phyloP scores from a whole-genome alignment of 1,284 basidiomycete genomes.

The Ganoderma multipileum region DNA sequence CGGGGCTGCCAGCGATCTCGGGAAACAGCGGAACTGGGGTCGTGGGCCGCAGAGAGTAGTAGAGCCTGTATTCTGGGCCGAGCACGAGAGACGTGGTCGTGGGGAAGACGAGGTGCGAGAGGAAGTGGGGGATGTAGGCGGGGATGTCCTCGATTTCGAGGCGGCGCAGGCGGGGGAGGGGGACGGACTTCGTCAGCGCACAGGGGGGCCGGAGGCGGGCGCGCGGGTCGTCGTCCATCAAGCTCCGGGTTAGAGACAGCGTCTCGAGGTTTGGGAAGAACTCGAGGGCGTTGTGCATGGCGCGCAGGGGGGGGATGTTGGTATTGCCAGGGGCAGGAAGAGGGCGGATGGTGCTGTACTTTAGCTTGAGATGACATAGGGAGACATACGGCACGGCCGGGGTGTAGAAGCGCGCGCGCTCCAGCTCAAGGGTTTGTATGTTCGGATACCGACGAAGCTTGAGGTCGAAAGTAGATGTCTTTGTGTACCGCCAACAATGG shows the following conservation, averaged over 20 bases:
- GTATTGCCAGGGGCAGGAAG: neutral
- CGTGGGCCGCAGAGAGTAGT: too few species aligned
- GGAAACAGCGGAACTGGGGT: neutral
- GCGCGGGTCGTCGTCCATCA: neutral
- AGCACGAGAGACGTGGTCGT: neutral
- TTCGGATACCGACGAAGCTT: neutral
- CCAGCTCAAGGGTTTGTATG: neutral
- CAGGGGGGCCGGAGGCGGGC: neutral
- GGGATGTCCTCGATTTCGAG: neutral
- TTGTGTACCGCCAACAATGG: neutral
- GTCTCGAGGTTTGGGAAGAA: constrained; percentile 2
- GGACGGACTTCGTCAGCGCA: neutral
- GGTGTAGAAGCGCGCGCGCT: neutral
- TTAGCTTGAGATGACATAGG: neutral
- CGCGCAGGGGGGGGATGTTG: neutral
- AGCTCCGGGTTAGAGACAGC: neutral
- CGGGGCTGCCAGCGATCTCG: neutral
- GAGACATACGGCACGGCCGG: neutral
- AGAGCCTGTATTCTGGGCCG: neutral
- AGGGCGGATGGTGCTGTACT: neutral
- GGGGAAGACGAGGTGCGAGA: neutral
- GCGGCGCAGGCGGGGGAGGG: neutral
- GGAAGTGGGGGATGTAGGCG: neutral
- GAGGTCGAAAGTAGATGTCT: neutral
- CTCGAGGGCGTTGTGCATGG: neutral